phyloP scores from a whole-genome alignment of 257 asterid species.

The Solanum arcanum region DNA sequence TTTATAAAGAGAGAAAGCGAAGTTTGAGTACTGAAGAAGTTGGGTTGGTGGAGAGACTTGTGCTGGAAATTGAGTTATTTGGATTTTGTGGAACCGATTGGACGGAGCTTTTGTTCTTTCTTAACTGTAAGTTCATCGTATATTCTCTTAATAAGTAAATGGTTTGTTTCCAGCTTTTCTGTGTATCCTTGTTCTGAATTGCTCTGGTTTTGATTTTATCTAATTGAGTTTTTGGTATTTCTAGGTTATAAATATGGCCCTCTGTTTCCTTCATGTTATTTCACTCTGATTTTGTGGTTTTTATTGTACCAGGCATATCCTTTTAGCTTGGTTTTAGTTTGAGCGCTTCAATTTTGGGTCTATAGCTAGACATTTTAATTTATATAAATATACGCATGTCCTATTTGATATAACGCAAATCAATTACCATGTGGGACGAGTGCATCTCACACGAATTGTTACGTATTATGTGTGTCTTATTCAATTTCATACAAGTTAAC shows the following conservation, averaged over 20 bases:
- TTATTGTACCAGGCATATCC: too few species aligned
- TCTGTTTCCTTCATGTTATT: not conserved
- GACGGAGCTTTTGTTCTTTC: not conserved
- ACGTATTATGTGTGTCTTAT: too few species aligned
- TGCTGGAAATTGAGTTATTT: slow-evolving; percentile 18
- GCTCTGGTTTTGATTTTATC: not conserved
- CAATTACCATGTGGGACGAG: not conserved
- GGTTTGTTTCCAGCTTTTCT: not conserved
- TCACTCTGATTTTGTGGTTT: not conserved
- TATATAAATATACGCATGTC: not conserved
- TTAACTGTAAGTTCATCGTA: slow-evolving; percentile 17
- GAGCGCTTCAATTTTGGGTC: not conserved
- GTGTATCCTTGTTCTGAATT: not conserved
- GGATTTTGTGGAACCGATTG: slow-evolving; percentile 39
- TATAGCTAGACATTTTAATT: too few species aligned
- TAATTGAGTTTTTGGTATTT: not conserved
- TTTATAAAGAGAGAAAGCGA: not conserved
- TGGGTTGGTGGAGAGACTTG: slow-evolving; percentile 45
- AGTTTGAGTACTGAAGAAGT: not conserved
- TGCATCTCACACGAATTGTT: not conserved
- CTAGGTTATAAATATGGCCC: not conserved
- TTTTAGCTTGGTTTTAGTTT: not conserved
- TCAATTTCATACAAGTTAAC: not conserved
- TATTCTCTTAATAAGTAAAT: not conserved
- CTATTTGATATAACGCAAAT: not conserved